Conservation (phyloP, 371 early-diverging fungal genomes). For the Funneliformis caledonium region DNA sequence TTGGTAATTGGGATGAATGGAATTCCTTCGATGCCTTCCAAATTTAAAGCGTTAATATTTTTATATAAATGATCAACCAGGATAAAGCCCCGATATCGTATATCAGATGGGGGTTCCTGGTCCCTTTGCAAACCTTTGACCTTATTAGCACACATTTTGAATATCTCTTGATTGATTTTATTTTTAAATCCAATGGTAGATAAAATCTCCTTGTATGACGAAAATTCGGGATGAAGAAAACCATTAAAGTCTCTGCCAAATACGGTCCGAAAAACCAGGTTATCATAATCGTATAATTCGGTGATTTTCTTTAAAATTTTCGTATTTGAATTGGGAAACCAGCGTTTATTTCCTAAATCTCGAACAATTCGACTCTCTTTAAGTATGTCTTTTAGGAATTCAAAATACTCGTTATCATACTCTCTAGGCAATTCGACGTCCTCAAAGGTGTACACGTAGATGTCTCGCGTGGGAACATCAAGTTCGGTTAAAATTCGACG, state of each 20-base stretch:
- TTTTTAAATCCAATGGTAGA: conserved; percentile 9
- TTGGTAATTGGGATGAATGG: conserved; percentile 5
- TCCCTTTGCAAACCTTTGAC: background rate
- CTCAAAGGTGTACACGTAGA: background rate
- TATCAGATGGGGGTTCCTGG: background rate
- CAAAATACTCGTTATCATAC: background rate
- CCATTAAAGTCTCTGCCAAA: background rate
- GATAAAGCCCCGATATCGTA: conserved; percentile 13
- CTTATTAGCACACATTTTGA: conserved; percentile 1
- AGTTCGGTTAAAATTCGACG: background rate
- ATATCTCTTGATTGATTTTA: background rate
- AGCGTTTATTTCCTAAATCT: background rate
- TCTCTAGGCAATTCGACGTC: conserved; percentile 20
- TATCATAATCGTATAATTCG: background rate
- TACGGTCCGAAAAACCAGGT: background rate
- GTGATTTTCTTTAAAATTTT: background rate
- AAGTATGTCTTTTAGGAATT: background rate
- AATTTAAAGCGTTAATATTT: background rate
- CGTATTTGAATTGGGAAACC: conserved; percentile 9
- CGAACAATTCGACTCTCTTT: background rate
- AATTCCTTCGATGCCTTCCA: too few relatives aligned
- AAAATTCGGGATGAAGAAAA: background rate
- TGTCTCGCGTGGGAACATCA: background rate
- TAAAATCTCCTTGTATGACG: background rate
- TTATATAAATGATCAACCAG: conserved; percentile 15